Evolutionary conservation across 805 yeast genomes (phyloP), one percentile per base, ranked within the genome.

Genomic region (Candida xiaguanensis): DNA sequence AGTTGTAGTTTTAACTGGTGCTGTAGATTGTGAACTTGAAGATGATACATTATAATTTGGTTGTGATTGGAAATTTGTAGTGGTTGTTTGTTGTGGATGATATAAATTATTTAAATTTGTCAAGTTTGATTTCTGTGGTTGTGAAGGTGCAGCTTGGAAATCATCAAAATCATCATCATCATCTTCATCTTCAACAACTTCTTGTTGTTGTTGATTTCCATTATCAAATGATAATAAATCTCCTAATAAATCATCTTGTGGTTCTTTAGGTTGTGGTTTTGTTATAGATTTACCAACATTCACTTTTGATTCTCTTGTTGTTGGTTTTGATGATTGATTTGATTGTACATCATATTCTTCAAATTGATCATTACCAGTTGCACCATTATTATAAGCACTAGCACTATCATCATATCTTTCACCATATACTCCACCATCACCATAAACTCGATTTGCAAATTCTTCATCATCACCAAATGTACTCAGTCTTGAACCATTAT

Each of bases 131-230:
- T 28, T 41, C 47, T 35, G 36, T 16, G 40, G 38, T 43, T 44
- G 49, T n/a, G 50, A 61, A 7, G 83, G 80, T 3, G 75, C 78
- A 9, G 88, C 84, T 59, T 85, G 91, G 72, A 85, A 85, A 48
- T 85, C 93, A 47, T 84, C 88, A 56, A 85, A 85, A 29, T 85
- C 93, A 46, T 83, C 87, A 40, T 79, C 88, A 40, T 75, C 85
- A 8, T 72, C 78, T 5, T 58, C 60, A 3, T 42, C 52, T 14
- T 42, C 42, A 3, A 45, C 44, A 9, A 47, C 47, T 12, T 43
- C 11, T 23, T 14, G 7, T 7, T 12, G n/a, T 20, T 12, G n/a
- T 15, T n/a, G 32, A 8, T 5, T 19, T 32, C 15, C 17, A 6
- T 58, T 64, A 38, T 65, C 75, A 44, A 74, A 70, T 20, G 71